Evolutionary conservation across 495 filamentous ascomycete species (phyloP).

Genomic region (Oleoguttula mirabilis): DNA sequence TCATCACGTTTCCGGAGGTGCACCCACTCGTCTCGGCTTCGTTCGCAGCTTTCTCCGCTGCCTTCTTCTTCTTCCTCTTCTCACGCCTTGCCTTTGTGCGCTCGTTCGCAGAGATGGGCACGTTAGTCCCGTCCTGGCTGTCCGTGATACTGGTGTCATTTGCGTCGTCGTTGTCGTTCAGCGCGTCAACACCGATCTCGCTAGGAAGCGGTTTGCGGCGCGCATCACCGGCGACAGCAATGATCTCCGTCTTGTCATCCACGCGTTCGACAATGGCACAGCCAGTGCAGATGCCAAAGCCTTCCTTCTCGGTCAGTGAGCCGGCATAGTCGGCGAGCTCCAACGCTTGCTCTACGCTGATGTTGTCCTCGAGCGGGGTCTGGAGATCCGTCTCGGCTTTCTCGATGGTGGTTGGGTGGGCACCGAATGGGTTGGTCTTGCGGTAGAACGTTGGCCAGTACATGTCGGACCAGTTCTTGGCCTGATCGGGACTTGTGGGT

Average conservation of each 20-base stretch:
- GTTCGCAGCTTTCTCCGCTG: constrained; percentile 22
- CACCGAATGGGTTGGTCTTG: constrained; percentile 62
- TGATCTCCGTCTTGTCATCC: constrained; percentile 34
- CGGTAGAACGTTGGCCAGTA: constrained; percentile 90
- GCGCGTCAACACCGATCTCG: constrained; percentile 30
- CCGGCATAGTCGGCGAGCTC: constrained; percentile 55
- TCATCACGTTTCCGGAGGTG: constrained; percentile 54
- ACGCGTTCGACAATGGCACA: constrained; percentile 64
- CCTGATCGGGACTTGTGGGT: constrained; percentile 63
- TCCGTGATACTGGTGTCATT: background rate
- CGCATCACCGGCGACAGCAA: constrained; percentile 69
- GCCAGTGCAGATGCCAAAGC: constrained; percentile 58
- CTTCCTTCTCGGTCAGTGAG: constrained; percentile 39
- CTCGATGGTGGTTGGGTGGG: constrained; percentile 49
- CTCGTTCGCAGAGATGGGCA: constrained; percentile 2
- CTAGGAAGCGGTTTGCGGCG: constrained; percentile 35
- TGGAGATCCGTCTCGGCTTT: constrained; percentile 47
- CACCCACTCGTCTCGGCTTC: constrained; percentile 1
- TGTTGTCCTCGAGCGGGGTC: constrained; percentile 8
- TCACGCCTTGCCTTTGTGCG: constrained; percentile 7
- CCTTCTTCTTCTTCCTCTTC: constrained; percentile 8
- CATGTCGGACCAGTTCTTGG: constrained; percentile 57
- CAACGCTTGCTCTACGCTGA: constrained; percentile 49
- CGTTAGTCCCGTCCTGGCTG: no score
- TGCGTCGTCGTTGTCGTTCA: background rate